Conservation (phyloP, 192 early-diverging fungal genomes). For the Glomus cerebriforme region DNA sequence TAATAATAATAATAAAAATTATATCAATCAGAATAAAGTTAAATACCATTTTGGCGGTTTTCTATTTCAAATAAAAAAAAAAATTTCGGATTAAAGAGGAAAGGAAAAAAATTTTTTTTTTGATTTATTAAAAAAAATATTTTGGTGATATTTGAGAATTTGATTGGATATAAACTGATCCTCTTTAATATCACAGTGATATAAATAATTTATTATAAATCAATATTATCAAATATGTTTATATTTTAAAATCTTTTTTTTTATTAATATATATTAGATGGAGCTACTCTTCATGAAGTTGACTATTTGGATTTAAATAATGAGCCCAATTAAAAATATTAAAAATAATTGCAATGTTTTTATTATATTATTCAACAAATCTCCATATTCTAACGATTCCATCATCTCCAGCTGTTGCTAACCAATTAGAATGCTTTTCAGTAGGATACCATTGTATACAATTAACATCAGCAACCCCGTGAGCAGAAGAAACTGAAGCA, state of each 20-base stretch:
- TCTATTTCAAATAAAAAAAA: not conserved
- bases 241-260: too few species aligned
- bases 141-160: not conserved
- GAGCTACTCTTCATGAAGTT: too few species aligned
- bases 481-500: slow-evolving; percentile 60
- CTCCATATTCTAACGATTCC: slow-evolving; percentile 83
- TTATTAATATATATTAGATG: too few species aligned
- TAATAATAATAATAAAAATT: not conserved
- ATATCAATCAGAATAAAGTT: not conserved
- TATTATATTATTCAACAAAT: slow-evolving; percentile 37
- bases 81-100: not conserved
- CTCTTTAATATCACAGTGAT: not conserved
- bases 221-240: too few species aligned
- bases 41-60: not conserved
- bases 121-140: not conserved
- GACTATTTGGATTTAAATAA: too few species aligned
- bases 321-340: too few species aligned
- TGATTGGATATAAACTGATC: not conserved
- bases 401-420: slow-evolving; percentile 94
- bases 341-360: not conserved
- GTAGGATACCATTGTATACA: slow-evolving; percentile 83
- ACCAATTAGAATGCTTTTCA: slow-evolving; percentile 60
- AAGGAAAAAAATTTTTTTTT: not conserved
- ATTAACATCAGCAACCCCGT: slow-evolving; percentile 90
- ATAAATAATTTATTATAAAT: too few species aligned